Evolutionary conservation across 2,329 filamentous ascomycete species (phyloP).

Genomic region (Proliferodiscus dingleyae): DNA sequence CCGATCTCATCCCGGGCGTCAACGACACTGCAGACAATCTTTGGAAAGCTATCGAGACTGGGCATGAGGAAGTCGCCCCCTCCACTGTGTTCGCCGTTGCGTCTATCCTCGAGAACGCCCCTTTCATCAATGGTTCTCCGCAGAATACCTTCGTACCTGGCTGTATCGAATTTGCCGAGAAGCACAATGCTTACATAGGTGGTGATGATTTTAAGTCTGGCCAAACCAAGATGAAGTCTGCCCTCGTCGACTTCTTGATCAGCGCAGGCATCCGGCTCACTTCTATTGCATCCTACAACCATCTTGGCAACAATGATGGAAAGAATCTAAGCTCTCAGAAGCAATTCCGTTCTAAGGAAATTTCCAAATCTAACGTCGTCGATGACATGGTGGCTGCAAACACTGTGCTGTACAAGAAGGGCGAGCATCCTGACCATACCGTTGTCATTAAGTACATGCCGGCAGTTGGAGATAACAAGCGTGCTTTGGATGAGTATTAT

Average conservation of each 20-base stretch:
- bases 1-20: constrained; percentile 79
- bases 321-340: constrained; percentile 97
- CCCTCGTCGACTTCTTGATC: constrained; percentile 96
- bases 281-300: constrained; percentile 98
- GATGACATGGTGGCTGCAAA: constrained; percentile 99
- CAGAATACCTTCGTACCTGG: constrained; percentile 99
- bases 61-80: constrained; percentile 87
- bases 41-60: constrained; percentile 76
- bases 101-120: constrained; percentile 80
- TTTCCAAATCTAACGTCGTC: constrained; percentile 98
- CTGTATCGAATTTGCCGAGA: constrained; percentile 81
- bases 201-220: constrained; percentile 99
- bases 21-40: constrained; percentile 97
- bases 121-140: constrained; percentile 98
- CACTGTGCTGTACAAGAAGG: constrained; percentile 79
- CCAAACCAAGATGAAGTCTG: constrained; percentile 99
- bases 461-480: constrained; percentile 97
- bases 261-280: constrained; percentile 98
- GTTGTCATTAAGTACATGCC: constrained; percentile 99
- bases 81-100: constrained; percentile 96
- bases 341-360: constrained; percentile 99
- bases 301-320: constrained; percentile 98
- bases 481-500: constrained; percentile 97
- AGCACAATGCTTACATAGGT: constrained; percentile 84
- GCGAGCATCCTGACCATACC: constrained; percentile 94